Evolutionary conservation across 495 filamentous ascomycete genomes (phyloP), one percentile per base, ranked within the genome.

Genomic region (Eremomyces bilateralis): DNA sequence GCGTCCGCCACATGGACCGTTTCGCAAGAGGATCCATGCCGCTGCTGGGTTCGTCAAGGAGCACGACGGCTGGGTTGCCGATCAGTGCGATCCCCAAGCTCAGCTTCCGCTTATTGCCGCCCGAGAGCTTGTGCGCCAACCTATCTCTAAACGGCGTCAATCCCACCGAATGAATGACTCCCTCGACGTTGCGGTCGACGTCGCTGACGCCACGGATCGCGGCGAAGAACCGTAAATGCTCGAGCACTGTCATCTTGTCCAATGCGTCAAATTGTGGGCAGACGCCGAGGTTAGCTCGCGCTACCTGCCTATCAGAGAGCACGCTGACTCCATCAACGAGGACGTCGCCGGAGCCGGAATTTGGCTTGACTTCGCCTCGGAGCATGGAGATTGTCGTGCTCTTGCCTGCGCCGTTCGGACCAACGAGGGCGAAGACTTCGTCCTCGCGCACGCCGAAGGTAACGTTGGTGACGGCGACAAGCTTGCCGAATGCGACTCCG

Each of bases 331-430:
- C 60, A 47, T 88, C 77, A 34, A 91, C 71, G 19, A 76, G 68
- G 25, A 91, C 66, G 34, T 82, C 73, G 36, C 75, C 73, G 21
- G 56, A 53, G 36, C 58, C 56, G 21, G 53, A 49, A 29, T 62
- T 60, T 0, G 80, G 79, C 20, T 67, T 64, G 34, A 83, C 61
- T 43, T 91, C 81, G n/a, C 80, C 82, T 37, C 82, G 67, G 51
- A 92, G 77, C 24, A 90, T 58, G 13, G 66, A 73, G 52, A 92
- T 84, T 4, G 74, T 85, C 3, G 80, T 88, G 3, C 69, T 75
- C 47, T 92, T 92, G 31, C 82, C 82, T 1, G 82, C 82, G 17
- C 80, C 82, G 49, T 92, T 92, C 15, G 81, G 80, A 4, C 82
- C 82, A 3, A 92, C 65, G 1, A 90, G 64, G 1, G 80, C 80